Conservation (phyloP, 805 yeast genomes). For the Blastobotrys muscicola region DNA sequence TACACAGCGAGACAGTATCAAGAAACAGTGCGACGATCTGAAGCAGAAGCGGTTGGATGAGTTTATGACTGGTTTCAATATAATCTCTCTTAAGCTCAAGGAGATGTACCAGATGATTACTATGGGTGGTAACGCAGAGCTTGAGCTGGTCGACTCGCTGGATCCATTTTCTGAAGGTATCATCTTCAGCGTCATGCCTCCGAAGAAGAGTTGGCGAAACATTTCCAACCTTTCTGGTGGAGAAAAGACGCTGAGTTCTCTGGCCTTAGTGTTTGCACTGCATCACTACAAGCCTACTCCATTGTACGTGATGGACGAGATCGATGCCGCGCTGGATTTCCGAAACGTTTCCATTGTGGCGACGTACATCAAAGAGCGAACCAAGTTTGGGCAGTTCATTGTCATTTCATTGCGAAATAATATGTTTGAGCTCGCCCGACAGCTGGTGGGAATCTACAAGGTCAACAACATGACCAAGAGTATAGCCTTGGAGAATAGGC, state of each 20-base stretch:
- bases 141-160: slow-evolving; percentile 87
- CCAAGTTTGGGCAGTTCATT: slow-evolving; percentile 92
- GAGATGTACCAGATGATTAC: slow-evolving; percentile 98
- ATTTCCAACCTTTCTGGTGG: slow-evolving; percentile 95
- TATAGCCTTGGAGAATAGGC: slow-evolving; percentile 59
- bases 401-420: slow-evolving; percentile 93
- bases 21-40: slow-evolving; percentile 54
- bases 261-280: slow-evolving; percentile 91
- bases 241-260: slow-evolving; percentile 88
- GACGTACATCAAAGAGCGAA: slow-evolving; percentile 88
- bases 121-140: slow-evolving; percentile 98
- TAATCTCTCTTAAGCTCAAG: slow-evolving; percentile 78
- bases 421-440: slow-evolving; percentile 95
- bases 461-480: slow-evolving; percentile 84
- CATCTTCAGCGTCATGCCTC: slow-evolving; percentile 96
- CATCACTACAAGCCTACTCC: slow-evolving; percentile 97
- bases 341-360: slow-evolving; percentile 96
- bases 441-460: slow-evolving; percentile 91
- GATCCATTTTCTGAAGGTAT: slow-evolving; percentile 99
- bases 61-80: slow-evolving; percentile 86
- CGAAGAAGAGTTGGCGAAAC: slow-evolving; percentile 95
- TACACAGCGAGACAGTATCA: slow-evolving; percentile 51
- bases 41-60: slow-evolving; percentile 71
- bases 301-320: slow-evolving; percentile 96
- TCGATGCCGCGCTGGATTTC: slow-evolving; percentile 97